Percentiles rank a stretch among this genome's conserved stretches.
These are phyloP conservation scores for Ramichloridium luteum DNA, from an alignment of 2,329 filamentous ascomycete genomes.

Conservation along the genomic window DNA sequence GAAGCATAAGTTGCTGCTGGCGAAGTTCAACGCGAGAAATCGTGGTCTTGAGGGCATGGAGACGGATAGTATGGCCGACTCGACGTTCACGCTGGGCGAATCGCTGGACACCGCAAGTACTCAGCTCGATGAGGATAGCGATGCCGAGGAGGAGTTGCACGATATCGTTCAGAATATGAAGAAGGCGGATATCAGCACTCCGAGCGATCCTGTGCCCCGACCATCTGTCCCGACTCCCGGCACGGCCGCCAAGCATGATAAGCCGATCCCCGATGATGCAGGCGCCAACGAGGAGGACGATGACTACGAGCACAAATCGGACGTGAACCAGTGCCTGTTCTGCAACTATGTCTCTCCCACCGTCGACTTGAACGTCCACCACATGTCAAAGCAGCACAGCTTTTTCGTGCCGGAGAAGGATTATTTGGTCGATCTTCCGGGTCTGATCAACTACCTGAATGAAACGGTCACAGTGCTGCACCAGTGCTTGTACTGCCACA, in stretches of 20 bases:
- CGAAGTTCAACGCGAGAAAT: slow-evolving; percentile 32
- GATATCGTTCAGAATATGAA: slow-evolving; percentile 68
- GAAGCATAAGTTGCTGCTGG: slow-evolving; percentile 67
- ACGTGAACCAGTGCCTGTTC: slow-evolving; percentile 60
- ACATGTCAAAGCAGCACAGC: slow-evolving; percentile 88
- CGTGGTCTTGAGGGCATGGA: slow-evolving; percentile 46
- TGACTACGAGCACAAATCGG: slow-evolving; percentile 27
- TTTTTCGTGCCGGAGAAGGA: slow-evolving; percentile 89
- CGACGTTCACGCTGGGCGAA: slow-evolving; percentile 81
- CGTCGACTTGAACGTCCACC: slow-evolving; percentile 61
- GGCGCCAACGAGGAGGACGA: slow-evolving; percentile 21
- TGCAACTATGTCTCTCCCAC: slow-evolving; percentile 77
- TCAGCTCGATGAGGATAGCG: slow-evolving; percentile 40
- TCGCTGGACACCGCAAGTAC: slow-evolving; percentile 47
- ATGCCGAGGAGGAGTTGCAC: slow-evolving; percentile 61
- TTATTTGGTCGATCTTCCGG: slow-evolving; percentile 72
- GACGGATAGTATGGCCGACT: slow-evolving; percentile 63
- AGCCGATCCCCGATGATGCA: slow-evolving; percentile 30
- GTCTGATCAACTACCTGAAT: slow-evolving; percentile 65
- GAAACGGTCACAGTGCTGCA: slow-evolving; percentile 67
- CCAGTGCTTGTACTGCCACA: slow-evolving; percentile 81
- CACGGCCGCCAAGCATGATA: slow-evolving; percentile 12
- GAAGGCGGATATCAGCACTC: slow-evolving; percentile 43
- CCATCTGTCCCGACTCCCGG: slow-evolving; percentile 32
- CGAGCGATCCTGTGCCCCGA: slow-evolving; percentile 20